Evolutionary conservation across 495 filamentous ascomycete species (phyloP), one percentile per base, ranked within the genome.

Genomic region (Lepraria neglecta): DNA sequence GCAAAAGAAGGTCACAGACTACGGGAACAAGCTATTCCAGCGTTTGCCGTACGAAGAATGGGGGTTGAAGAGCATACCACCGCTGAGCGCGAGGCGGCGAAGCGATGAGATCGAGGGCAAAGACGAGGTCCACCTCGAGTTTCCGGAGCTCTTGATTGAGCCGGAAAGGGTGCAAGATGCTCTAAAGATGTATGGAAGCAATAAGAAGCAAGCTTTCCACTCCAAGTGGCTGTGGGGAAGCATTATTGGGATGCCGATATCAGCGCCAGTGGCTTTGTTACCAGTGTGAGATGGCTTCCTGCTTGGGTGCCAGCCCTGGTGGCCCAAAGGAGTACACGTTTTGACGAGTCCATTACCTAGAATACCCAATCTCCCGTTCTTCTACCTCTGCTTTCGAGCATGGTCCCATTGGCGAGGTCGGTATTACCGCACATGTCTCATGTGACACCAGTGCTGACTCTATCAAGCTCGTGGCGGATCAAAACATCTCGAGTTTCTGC

Each of bases 1-100:
- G 94, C 89, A 97, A 75, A 90, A 88, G 64, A 82, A 80, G 61
- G 77, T 96, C 33, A 92, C 92, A 24, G 78, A 78, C 56, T 94
- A 92, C 71, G 94, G 95, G 31, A 97, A 97, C 76, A 78, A 82
- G 31, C 81, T 88, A 11, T 80, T 97, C 56, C 87, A 87, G 68
- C 82, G 90, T 45, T 92, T 99, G 66, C 90, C 92, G 2, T 96
- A 87, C 71, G 89, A 97, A 75, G 94, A 99, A 87, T 99, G 94
- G 87, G 92, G 90, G 0, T 76, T 98, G 52, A 97, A 97, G 74
- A 92, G 90, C 57, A 87, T 98, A 43, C 94, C 94, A 4, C 88
- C 94, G 38, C 76, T 96, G 58, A 91, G 82, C 30, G 77, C 83
- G 42, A 82, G 84, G 59, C 78, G 82, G 52, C 78, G 79, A 64